phyloP scores from a whole-genome alignment of 2,329 filamentous ascomycete species.

The Phaeoacremonium minimum region DNA sequence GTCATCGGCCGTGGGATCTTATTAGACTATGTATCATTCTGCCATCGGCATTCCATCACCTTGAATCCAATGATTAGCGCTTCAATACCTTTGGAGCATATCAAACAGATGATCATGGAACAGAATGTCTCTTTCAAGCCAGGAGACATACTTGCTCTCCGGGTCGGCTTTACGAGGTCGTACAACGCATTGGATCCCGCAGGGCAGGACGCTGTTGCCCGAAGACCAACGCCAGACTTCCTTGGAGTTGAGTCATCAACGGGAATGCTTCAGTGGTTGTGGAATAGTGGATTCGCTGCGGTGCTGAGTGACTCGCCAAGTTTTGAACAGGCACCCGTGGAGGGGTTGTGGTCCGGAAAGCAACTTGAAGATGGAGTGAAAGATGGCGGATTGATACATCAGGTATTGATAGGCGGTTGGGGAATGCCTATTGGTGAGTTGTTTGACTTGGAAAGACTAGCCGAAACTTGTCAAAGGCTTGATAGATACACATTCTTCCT shows the following conservation, averaged over 20 bases:
- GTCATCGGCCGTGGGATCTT: slow-evolving; percentile 43
- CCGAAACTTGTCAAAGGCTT: slow-evolving; percentile 28
- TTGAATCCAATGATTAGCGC: slow-evolving; percentile 8
- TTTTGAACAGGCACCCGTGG: slow-evolving; percentile 58
- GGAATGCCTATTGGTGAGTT: slow-evolving; percentile 46
- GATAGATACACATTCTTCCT: slow-evolving; percentile 42
- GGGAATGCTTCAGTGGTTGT: slow-evolving; percentile 48
- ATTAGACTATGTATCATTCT: slow-evolving; percentile 28
- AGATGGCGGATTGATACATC: slow-evolving; percentile 27
- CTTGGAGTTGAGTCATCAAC: slow-evolving; percentile 1
- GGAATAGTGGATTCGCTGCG: slow-evolving; percentile 64
- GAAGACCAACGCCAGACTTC: slow-evolving; percentile 1
- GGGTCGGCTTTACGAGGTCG: slow-evolving; percentile 25
- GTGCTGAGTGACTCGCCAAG: slow-evolving; percentile 59
- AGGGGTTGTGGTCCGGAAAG: not conserved
- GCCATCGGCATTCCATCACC: slow-evolving; percentile 4
- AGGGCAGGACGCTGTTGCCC: not conserved
- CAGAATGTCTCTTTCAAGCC: slow-evolving; percentile 25
- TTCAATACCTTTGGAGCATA: slow-evolving; percentile 17
- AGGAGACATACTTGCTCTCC: slow-evolving; percentile 34
- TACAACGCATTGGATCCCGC: slow-evolving; percentile 16
- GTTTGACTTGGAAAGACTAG: slow-evolving; percentile 41
- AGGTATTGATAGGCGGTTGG: slow-evolving; percentile 43
- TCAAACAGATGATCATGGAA: slow-evolving; percentile 25
- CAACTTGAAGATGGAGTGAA: not conserved